Base-by-base conservation (phyloP, 345 rosid genomes). In the Trapa bicornis region DNA sequence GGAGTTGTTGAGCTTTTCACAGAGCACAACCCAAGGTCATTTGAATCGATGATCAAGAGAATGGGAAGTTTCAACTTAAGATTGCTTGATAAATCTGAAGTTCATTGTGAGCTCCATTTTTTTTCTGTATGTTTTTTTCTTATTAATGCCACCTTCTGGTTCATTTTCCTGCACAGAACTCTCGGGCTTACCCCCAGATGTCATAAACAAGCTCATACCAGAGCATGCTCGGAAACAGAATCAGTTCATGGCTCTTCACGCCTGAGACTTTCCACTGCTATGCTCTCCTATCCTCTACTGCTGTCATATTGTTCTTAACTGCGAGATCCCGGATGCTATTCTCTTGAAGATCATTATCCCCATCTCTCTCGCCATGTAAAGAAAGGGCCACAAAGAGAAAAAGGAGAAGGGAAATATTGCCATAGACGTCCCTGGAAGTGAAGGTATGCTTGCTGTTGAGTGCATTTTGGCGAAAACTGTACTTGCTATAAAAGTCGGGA, bases 141-240 rank as follows among this genome's bases (percentile, higher is more conserved):
- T 58, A 10, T 58, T 10, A 1, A 29, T 58, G 37, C 35, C 32
- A 58, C 12, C 12, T 14, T 22, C 29, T 63, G 22, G 17, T 41
- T 53, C 13, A 37, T 41, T 48, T 12, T 47, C 35, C 37, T 36
- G 47, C 61, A 70, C 89, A 90, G 97, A 87, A 82, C 84, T 90
- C 65, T 73, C 95, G 3, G 90, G 92, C 75, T 80, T 90, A 50
- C 84, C 92, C 15, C 74, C 82, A 2, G 97, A 90, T 54, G 81
- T 71, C 6, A 72, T 86, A 69, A 81, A 84, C 73, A 76, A 85
- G 70, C 95, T 90, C 42, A 82, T 90, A 66, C 97, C 97, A 0
- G 97, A 90, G 73, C 87, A 86, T 73, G 92, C 94, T 48, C 97
- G 95, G 32, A 90, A 90, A 79, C 95, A 90, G 84, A 90, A 90